Evolutionary conservation across 169 alveolate genomes (phyloP).

Genomic region (Eimeria sp.): DNA sequence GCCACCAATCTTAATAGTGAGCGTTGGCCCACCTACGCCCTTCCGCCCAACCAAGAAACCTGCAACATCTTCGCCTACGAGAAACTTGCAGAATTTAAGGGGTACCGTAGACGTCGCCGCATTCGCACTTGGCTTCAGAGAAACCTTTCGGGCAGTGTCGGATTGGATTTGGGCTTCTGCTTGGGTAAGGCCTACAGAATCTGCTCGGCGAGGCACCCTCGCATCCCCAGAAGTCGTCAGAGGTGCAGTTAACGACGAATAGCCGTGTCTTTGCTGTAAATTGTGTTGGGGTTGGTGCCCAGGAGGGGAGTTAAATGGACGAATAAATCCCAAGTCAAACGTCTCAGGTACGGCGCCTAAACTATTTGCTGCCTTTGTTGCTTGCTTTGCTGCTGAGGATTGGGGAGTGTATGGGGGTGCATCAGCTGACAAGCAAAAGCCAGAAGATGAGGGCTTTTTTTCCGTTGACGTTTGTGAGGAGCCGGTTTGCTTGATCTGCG

Average conservation of each 20-base stretch:
- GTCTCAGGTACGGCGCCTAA: not conserved
- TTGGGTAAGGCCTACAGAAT: not conserved
- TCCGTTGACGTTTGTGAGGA: not conserved
- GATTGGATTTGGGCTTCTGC: not conserved
- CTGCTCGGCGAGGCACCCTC: slow-evolving; percentile 31
- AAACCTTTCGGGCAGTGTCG: not conserved
- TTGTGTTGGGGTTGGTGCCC: not conserved
- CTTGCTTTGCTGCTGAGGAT: slow-evolving; percentile 41
- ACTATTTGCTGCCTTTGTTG: slow-evolving; percentile 6
- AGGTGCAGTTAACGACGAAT: not conserved
- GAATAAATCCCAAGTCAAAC: slow-evolving; percentile 33
- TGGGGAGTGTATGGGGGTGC: slow-evolving; percentile 74
- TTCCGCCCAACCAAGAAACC: slow-evolving; percentile 79
- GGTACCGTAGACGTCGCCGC: not conserved
- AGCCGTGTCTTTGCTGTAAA: not conserved
- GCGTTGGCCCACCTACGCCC: slow-evolving; percentile 70
- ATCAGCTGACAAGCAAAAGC: slow-evolving; percentile 44
- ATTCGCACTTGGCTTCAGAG: not conserved
- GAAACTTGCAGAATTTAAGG: slow-evolving; percentile 76
- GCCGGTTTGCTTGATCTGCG: slow-evolving; percentile 2
- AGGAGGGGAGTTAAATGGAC: not conserved
- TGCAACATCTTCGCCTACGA: slow-evolving; percentile 82
- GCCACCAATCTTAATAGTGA: not conserved
- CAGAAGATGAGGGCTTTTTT: slow-evolving; percentile 12
- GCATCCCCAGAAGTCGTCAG: not conserved